phyloP scores from a whole-genome alignment of 768 basidiomycete species.

The Nevesoporus exiguus region DNA sequence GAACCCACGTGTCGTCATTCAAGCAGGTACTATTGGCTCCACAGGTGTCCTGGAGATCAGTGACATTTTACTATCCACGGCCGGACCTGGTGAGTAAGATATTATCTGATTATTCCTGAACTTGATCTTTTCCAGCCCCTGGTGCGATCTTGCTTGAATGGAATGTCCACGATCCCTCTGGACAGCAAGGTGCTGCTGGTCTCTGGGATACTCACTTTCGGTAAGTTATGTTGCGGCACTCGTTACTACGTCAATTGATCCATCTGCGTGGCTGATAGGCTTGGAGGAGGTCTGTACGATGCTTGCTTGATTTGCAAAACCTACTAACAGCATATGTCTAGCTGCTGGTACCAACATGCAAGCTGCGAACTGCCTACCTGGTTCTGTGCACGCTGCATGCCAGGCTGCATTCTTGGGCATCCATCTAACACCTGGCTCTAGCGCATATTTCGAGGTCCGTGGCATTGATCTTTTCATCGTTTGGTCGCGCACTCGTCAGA shows the following conservation, averaged over 20 bases:
- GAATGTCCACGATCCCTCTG: constrained; percentile 56
- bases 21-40: constrained; percentile 43
- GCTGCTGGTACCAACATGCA: constrained; percentile 55
- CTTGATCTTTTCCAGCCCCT: constrained; percentile 26
- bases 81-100: constrained; percentile 39
- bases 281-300: constrained; percentile 26
- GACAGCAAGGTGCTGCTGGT: constrained; percentile 49
- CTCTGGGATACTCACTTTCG: constrained; percentile 48
- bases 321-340: constrained; percentile 14
- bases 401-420: constrained; percentile 63
- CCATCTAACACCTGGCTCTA: constrained; percentile 52
- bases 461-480: not conserved
- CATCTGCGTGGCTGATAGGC: constrained; percentile 6
- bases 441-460: constrained; percentile 60
- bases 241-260: not conserved
- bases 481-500: not conserved
- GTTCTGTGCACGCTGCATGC: constrained; percentile 43
- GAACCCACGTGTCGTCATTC: constrained; percentile 40
- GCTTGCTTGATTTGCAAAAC: not conserved
- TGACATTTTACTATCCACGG: constrained; percentile 59
- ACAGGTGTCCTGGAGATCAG: constrained; percentile 57
- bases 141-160: constrained; percentile 54
- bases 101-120: not conserved
- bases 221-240: constrained; percentile 10
- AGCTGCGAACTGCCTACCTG: constrained; percentile 39